A percentile compares a stretch with the other conserved stretches of the same genome.
Conservation (phyloP, 2,329 filamentous ascomycete genomes). For the Penicillium sp. region DNA sequence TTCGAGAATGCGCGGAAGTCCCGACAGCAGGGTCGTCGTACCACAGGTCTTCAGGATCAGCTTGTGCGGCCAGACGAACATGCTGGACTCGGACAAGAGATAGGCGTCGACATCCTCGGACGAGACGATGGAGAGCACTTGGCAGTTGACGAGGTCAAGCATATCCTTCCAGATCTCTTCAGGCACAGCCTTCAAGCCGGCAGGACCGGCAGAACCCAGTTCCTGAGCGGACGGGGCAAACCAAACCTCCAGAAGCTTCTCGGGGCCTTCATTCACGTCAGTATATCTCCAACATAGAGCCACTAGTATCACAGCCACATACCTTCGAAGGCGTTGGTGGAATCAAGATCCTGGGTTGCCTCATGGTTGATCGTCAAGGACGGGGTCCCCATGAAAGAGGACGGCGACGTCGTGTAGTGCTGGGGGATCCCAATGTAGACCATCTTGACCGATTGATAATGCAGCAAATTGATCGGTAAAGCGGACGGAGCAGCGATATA, state of each 20-base stretch:
- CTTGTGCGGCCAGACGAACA: conserved; percentile 99
- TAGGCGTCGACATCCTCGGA: conserved; percentile 94
- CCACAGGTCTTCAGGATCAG: conserved; percentile 97
- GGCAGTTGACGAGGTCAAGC: conserved; percentile 97
- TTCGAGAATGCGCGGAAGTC: conserved; percentile 80
- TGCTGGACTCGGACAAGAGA: conserved; percentile 94
- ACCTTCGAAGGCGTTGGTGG: conserved; percentile 94
- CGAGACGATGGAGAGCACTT: conserved; percentile 86
- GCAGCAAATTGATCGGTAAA: too few relatives aligned
- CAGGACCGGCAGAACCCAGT: conserved; percentile 58
- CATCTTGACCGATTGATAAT: conserved; percentile 55
- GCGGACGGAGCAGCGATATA: conserved; percentile 12
- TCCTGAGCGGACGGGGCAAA: conserved; percentile 71
- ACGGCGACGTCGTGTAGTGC: conserved; percentile 74
- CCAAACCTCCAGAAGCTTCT: conserved; percentile 98
- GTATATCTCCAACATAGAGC: too few relatives aligned
- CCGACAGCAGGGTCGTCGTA: conserved; percentile 84
- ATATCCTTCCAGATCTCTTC: conserved; percentile 86
- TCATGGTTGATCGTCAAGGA: conserved; percentile 95
- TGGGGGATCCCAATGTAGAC: conserved; percentile 70
- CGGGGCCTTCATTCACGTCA: too few relatives aligned
- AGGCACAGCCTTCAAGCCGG: conserved; percentile 77
- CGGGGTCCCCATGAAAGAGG: conserved; percentile 66
- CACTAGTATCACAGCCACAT: too few relatives aligned
- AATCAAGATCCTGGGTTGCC: conserved; percentile 85